Evolutionary conservation across 2,329 filamentous ascomycete species (phyloP), one percentile per base, ranked within the genome.

Genomic region (Ophiosphaerella herpotricha): DNA sequence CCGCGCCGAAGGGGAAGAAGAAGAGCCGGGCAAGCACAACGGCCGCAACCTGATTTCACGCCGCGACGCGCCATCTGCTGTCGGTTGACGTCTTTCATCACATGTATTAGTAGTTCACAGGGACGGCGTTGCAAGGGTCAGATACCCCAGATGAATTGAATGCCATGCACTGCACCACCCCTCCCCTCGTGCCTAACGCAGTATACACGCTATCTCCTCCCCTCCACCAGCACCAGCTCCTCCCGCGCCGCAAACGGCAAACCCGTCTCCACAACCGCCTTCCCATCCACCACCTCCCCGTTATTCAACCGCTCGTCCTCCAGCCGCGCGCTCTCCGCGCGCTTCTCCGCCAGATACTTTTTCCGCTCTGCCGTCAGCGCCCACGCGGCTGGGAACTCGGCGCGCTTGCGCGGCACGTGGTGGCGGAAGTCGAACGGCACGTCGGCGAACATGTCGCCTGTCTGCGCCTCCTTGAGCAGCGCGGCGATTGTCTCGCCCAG

Each of bases 381-480:
- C 94, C 94, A 99, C 60, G 86, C 84, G 61, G 85, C 81, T 2
- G 94, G 94, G 74, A 97, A 97, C 57, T 79, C 81, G 46, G 84
- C 80, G 69, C 83, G 84, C 36, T 73, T 72, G 78, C 88, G 89
- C 55, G 82, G 80, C 66, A 83, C 86, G 78, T 93, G 86, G 74
- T 97, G 93, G 63, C 94, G 83, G 52, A 90, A 87, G 69, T 99
- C 92, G 41, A 97, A 82, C 2, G 94, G 93, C 26, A 99, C 77
- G 71, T 99, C 94, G 58, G 86, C 86, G 66, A 97, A 97, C 9
- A 83, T 89, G 61, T 99, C 93, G 21, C 82, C 79, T 68, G 96
- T 87, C 79, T 86, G 70, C 50, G 92, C 91, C 68, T 90, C 86
- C 6, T 77, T 78, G 51, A 99, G 77, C 58, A 99, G 77, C 42